These are phyloP conservation scores for Fulvia fulva DNA, from an alignment of 2,329 filamentous ascomycete genomes.

Conservation along the genomic window DNA sequence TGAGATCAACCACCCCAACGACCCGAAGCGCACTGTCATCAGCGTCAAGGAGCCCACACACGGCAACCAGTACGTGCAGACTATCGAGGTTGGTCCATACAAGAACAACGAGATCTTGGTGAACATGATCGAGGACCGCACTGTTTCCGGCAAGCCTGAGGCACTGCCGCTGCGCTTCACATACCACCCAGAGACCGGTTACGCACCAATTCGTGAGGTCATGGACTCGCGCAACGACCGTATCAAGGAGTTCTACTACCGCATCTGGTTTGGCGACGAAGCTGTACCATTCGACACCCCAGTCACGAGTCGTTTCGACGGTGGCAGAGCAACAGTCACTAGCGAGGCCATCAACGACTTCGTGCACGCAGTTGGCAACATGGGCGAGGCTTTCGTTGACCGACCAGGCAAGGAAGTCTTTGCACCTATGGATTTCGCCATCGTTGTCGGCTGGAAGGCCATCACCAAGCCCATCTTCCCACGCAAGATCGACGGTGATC, in stretches of 20 bases:
- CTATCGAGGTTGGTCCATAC: conserved; percentile 76
- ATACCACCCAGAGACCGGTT: conserved; percentile 92
- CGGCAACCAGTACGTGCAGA: conserved; percentile 81
- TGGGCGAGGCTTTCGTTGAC: conserved; percentile 94
- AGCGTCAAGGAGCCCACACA: conserved; percentile 81
- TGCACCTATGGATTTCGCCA: conserved; percentile 84
- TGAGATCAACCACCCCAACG: conserved; percentile 77
- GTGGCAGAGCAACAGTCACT: conserved; percentile 81
- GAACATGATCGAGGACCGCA: conserved; percentile 90
- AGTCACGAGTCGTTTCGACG: conserved; percentile 84
- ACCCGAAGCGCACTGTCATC: conserved; percentile 79
- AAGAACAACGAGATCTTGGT: conserved; percentile 76
- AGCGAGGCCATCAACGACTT: conserved; percentile 96
- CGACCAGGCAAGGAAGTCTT: conserved; percentile 89
- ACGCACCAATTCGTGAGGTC: conserved; percentile 94
- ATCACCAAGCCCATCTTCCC: conserved; percentile 99
- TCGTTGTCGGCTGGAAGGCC: conserved; percentile 62
- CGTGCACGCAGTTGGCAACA: conserved; percentile 97
- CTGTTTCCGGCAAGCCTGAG: conserved; percentile 76
- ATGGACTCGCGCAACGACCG: conserved; percentile 95
- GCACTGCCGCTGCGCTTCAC: conserved; percentile 81
- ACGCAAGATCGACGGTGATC: conserved; percentile 88
- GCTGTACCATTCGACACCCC: conserved; percentile 75
- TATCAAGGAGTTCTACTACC: conserved; percentile 99
- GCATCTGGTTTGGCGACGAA: conserved; percentile 92